Evolutionary conservation across 257 asterid species (phyloP).

Genomic region (Capsicum baccatum): DNA sequence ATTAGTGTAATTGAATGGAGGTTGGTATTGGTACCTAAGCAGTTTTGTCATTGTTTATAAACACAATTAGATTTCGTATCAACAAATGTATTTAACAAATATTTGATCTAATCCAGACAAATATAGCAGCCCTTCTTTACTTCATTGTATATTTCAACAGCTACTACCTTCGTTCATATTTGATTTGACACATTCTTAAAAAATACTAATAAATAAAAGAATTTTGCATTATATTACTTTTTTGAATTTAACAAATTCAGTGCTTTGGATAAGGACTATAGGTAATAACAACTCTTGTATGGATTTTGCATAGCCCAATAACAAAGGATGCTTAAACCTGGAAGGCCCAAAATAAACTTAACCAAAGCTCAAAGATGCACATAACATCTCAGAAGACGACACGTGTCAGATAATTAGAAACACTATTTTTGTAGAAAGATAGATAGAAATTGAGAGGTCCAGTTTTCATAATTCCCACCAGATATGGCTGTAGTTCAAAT

Average conservation of each 20-base stretch:
- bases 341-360: neutral
- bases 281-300: neutral
- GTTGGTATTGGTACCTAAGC: neutral
- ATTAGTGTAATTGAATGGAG: neutral
- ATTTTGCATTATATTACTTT: no score
- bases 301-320: slow-evolving; percentile 13
- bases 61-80: slow-evolving; percentile 14
- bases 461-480: slow-evolving; percentile 2
- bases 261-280: no score
- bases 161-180: no score
- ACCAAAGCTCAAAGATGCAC: neutral
- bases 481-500: slow-evolving; percentile 46
- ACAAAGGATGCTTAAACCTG: neutral
- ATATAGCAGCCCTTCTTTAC: no score
- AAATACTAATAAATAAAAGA: no score
- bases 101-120: neutral
- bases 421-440: neutral
- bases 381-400: neutral
- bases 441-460: slow-evolving; percentile 32
- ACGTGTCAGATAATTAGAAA: neutral
- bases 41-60: neutral
- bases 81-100: neutral
- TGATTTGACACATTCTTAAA: no score
- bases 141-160: neutral
- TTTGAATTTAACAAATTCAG: no score